These are phyloP conservation scores for Amylocarpus encephaloides DNA, from an alignment of 2,329 filamentous ascomycete genomes.

Conservation along the genomic window DNA sequence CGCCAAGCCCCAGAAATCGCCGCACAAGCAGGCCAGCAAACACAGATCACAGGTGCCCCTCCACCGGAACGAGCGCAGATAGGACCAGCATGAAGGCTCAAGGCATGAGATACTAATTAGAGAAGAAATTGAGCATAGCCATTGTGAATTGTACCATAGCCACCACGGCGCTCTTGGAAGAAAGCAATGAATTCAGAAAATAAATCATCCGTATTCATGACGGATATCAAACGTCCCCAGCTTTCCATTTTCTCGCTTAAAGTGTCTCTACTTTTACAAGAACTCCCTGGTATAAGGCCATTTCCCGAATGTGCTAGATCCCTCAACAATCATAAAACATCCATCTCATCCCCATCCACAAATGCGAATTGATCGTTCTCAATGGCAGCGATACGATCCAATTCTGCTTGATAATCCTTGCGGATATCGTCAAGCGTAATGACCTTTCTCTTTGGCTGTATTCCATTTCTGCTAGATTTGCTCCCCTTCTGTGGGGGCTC, in stretches of 20 bases:
- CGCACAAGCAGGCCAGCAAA: conserved; percentile 29
- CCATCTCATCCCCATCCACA: conserved; percentile 38
- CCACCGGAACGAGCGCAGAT: conserved; percentile 27
- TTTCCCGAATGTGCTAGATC: neutral
- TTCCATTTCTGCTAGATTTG: neutral
- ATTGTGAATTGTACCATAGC: conserved; percentile 24
- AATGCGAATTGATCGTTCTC: conserved; percentile 87
- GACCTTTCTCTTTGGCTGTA: conserved; percentile 57
- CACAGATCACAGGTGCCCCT: conserved; percentile 30
- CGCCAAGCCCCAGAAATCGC: conserved; percentile 64
- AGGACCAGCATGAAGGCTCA: conserved; percentile 10
- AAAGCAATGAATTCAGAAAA: neutral
- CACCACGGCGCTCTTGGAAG: neutral
- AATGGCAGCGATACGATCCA: conserved; percentile 83
- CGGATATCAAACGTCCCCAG: conserved; percentile 6
- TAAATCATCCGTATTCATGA: conserved; percentile 5
- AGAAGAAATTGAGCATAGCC: conserved; percentile 4
- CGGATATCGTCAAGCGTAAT: conserved; percentile 81
- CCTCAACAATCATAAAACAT: conserved; percentile 29
- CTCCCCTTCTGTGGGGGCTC: conserved; percentile 34
- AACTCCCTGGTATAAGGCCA: neutral
- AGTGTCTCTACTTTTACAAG: conserved; percentile 9
- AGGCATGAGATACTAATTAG: neutral
- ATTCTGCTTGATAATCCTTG: conserved; percentile 81
- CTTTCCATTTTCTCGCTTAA: conserved; percentile 3